These are phyloP conservation scores for Termitomyces sp. DNA, from an alignment of 1,284 basidiomycete species.

Conservation along the genomic window DNA sequence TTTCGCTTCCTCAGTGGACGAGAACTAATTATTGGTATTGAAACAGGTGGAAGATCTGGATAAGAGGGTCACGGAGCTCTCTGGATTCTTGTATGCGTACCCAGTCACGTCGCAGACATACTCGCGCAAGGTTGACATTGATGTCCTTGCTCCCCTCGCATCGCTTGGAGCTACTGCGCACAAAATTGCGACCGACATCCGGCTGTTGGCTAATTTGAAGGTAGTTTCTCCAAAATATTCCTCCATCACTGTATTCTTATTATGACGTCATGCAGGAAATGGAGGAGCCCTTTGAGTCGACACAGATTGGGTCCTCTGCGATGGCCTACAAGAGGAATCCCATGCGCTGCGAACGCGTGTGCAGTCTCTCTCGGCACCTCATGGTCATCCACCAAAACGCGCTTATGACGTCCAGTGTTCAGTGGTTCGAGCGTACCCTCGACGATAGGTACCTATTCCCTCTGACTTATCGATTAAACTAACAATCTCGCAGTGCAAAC, in stretches of 20 bases:
- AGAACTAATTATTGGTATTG: background rate
- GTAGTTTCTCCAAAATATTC: slow-evolving; percentile 27
- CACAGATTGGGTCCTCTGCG: slow-evolving; percentile 97
- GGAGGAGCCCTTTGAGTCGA: slow-evolving; percentile 98
- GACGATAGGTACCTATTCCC: slow-evolving; percentile 72
- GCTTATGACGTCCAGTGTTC: slow-evolving; percentile 86
- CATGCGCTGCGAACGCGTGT: slow-evolving; percentile 97
- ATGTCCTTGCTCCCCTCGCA: slow-evolving; percentile 86
- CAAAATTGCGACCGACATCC: slow-evolving; percentile 96
- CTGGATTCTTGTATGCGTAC: slow-evolving; percentile 91
- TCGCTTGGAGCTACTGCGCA: slow-evolving; percentile 94
- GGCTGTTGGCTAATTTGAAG: slow-evolving; percentile 90
- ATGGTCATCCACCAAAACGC: slow-evolving; percentile 94
- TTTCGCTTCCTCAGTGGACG: background rate
- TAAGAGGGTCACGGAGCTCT: slow-evolving; percentile 83
- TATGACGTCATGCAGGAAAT: slow-evolving; percentile 59
- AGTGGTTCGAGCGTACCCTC: slow-evolving; percentile 96
- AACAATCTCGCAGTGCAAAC: slow-evolving; percentile 66
- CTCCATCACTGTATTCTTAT: background rate
- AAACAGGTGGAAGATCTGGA: slow-evolving; percentile 85
- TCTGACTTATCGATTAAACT: background rate
- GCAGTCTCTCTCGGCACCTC: slow-evolving; percentile 88
- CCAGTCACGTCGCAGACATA: slow-evolving; percentile 99
- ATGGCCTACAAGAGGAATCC: slow-evolving; percentile 99
- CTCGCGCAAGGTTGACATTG: slow-evolving; percentile 95